Evolutionary conservation across 345 rosid genomes (phyloP), one percentile per base, ranked within the genome.

Genomic region (Eucalyptus pauciflora): DNA sequence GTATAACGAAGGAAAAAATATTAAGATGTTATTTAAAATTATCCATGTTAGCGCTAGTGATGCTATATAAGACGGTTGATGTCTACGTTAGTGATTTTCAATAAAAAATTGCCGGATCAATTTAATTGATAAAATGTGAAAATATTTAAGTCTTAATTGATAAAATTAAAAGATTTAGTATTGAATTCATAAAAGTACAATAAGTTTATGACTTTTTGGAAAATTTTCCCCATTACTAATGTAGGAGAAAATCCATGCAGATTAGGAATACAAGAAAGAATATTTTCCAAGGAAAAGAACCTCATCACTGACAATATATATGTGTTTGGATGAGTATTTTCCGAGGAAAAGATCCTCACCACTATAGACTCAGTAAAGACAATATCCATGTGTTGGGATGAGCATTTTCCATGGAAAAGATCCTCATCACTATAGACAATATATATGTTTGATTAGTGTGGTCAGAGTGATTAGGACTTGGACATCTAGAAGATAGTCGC

Each of bases 41-140:
- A 56, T 56, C 1, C 13, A 56, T 22, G 6, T 56, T 4, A 56
- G 12, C 6, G 13, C 12, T 22, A 10, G 27, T 0, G 2, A 56
- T 56, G 1, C 2, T 4, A 56, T 1, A 0, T 56, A 56, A 10
- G 3, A 56, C 2, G 1, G 6, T 4, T 9, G 13, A 9, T 56
- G 13, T 56, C 10, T 22, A 24, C 13, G 29, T 56, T 24, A 56
- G 62, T 56, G 3, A 56, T 56, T 56, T 56, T 10, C 4, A 56
- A 22, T 1, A 2, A 56, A 22, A 56, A 24, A 2, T 56, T 56
- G 13, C 10, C 24, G 0, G 29, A 24, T 56, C 0, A 1, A 56
- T 3, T 22, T 24, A 56, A 56, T 56, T 56, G 13, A 56, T 56
- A 56, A 56, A 56, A 56, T 9, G 13, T 56, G 62, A 51, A 51